Base-by-base conservation (phyloP, 306 rosid genomes). In the Inga oerstediana region DNA sequence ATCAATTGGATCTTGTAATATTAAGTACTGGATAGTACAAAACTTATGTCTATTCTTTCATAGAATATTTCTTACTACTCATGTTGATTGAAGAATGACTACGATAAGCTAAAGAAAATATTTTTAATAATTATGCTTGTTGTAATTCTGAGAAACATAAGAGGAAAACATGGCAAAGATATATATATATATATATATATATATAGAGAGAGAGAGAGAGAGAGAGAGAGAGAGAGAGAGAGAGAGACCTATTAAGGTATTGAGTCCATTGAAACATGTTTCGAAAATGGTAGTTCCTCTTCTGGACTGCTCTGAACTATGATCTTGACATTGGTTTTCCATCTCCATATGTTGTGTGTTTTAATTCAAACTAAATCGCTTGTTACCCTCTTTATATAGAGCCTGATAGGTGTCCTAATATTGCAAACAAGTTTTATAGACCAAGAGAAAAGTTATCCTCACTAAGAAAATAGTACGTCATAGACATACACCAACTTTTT, bases 271-370 rank as follows among this genome's bases (percentile, higher is more conserved):
- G 85, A 86, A 83, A 64, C 90, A 90, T 70, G 94, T 89, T 76
- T 84, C 82, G 67, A 77, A 76, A 16, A 87, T 67, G 69, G 90
- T 65, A 22, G 97, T 85, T 84, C 97, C 97, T 75, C 76, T 78
- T 45, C 39, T 52, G 19, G 51, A 69, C 49, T 74, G 76, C 30
- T 78, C 81, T 1, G 88, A 37, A 10, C 43, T 76, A 13, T 85
- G 80, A 45, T 20, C 49, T 35, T 69, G 27, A 37, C 58, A 73
- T 4, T 84, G 89, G 76, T 75, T 77, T 84, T 84, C 89, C 80
- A 80, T 88, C 86, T 90, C 92, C 89, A 92, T 88, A 37, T 37
- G 37, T 34, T 35, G 43, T 82, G 52, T 24, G 69, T 41, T 46
- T 78, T 35, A 17, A 19, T 79, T 46, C 11, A 46, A 62, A 15